These are phyloP conservation scores for Grosmannia clavigera DNA, from an alignment of 2,329 filamentous ascomycete species.

Conservation along the genomic window DNA sequence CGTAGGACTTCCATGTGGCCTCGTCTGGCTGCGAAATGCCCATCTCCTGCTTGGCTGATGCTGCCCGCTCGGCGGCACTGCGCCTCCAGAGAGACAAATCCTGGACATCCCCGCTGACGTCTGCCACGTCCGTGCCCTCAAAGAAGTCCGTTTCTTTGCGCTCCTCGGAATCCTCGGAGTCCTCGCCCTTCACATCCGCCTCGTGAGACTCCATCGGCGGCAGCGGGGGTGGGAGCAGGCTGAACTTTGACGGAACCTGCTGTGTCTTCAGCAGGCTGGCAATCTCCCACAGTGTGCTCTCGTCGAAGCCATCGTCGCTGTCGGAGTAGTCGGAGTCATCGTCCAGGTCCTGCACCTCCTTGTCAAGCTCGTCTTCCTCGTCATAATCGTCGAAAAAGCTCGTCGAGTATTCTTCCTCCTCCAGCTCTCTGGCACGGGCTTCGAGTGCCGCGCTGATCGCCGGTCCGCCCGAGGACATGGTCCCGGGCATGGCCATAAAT, in stretches of 20 bases:
- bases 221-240: slow-evolving; percentile 28
- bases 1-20: slow-evolving; percentile 23
- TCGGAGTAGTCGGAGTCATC: slow-evolving; percentile 19
- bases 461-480: slow-evolving; percentile 31
- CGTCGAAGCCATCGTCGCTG: slow-evolving; percentile 44
- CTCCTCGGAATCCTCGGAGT: slow-evolving; percentile 16
- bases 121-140: background rate
- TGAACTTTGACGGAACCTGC: slow-evolving; percentile 38
- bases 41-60: slow-evolving; percentile 6
- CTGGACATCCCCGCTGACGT: background rate
- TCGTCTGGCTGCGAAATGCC: slow-evolving; percentile 24
- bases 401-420: slow-evolving; percentile 29
- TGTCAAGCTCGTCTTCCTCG: slow-evolving; percentile 32
- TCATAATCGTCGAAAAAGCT: slow-evolving; percentile 52
- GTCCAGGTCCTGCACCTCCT: slow-evolving; percentile 19
- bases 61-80: background rate
- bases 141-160: slow-evolving; percentile 13
- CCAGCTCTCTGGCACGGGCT: slow-evolving; percentile 22
- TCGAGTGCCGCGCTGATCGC: slow-evolving; percentile 19
- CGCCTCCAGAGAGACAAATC: slow-evolving; percentile 2
- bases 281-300: slow-evolving; percentile 52
- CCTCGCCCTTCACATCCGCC: slow-evolving; percentile 18
- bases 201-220: slow-evolving; percentile 7
- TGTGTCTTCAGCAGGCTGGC: slow-evolving; percentile 43
- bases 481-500: slow-evolving; percentile 37